Evolutionary conservation across 75 land plant species (phyloP), one percentile per base, ranked within the genome.

Genomic region (Sequoiadendron giganteum): DNA sequence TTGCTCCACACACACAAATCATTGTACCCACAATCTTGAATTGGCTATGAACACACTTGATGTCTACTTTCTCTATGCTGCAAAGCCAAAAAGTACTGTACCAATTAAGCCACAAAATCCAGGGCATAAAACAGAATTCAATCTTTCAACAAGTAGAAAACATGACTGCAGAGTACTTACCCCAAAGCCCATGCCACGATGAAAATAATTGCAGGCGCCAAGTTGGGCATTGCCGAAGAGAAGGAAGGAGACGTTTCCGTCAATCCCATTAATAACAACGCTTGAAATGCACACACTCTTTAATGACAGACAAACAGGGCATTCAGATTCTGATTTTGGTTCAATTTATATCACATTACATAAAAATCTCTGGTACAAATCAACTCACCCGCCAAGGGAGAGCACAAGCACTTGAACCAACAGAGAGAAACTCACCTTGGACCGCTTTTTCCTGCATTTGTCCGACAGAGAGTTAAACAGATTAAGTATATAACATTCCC

Each of bases 161-260:
- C 39, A 39, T 40, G 36, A 77, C 0, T 15, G 19, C 25, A 19
- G 15, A 45, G 21, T 0, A 81, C 84, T 81, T 52, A 94, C 95
- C 95, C 87, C 40, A 89, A 86, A 91, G 48, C 61, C 85, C 94
- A 89, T 49, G 95, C 94, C 80, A 94, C 90, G 72, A 92, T 10
- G 87, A 94, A 94, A 81, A 94, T 94, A 49, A 94, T 79, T 30
- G 91, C 94, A 45, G 94, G 94, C 47, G 91, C 93, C 85, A 94
- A 91, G 88, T 93, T 94, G 2, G 94, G 93, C 95, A 94, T 93
- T 40, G 93, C 93, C 43, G 94, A 91, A 56, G 95, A 92, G 45
- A 94, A 90, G 79, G 94, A 90, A 39, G 94, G 94, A 36, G 95
- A 93, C 10, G 95, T 93, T 28, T 87, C 86, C 75, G 87, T 82